Evolutionary conservation across 2,329 filamentous ascomycete genomes (phyloP).

Genomic region (Fusarium incarnatum): DNA sequence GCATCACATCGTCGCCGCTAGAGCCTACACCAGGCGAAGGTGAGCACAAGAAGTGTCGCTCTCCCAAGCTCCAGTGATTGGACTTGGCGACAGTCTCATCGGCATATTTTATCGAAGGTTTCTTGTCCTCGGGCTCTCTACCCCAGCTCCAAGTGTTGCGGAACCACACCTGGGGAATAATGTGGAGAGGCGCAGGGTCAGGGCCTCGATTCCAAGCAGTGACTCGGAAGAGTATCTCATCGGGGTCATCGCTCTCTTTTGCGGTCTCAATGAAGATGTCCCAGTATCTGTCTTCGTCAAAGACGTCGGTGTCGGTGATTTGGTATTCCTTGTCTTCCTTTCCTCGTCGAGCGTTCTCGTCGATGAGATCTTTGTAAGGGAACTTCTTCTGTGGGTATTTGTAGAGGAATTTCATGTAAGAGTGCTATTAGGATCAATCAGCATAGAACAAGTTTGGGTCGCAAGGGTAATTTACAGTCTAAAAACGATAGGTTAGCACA

Average conservation of each 20-base stretch:
- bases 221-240: constrained; percentile 92
- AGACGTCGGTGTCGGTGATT: constrained; percentile 87
- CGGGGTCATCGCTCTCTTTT: constrained; percentile 91
- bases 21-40: constrained; percentile 88
- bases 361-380: constrained; percentile 87
- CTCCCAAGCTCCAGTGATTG: constrained; percentile 82
- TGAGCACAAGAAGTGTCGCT: constrained; percentile 85
- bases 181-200: constrained; percentile 90
- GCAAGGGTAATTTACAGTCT: constrained; percentile 58
- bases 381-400: constrained; percentile 95
- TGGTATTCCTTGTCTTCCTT: constrained; percentile 90
- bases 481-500: constrained; percentile 41
- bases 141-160: constrained; percentile 98
- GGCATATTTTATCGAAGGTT: constrained; percentile 79
- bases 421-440: constrained; percentile 70
- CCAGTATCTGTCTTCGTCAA: constrained; percentile 93
- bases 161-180: constrained; percentile 96
- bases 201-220: constrained; percentile 96
- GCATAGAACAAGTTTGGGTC: not conserved
- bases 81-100: constrained; percentile 77
- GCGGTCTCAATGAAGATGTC: constrained; percentile 97
- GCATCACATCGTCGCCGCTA: constrained; percentile 84
- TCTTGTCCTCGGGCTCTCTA: constrained; percentile 77
- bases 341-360: constrained; percentile 82
- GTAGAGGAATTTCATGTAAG: constrained; percentile 99